Evolutionary conservation across 2,329 filamentous ascomycete genomes (phyloP), one percentile per base, ranked within the genome.

Genomic region (Tolypocladium guangdongense): DNA sequence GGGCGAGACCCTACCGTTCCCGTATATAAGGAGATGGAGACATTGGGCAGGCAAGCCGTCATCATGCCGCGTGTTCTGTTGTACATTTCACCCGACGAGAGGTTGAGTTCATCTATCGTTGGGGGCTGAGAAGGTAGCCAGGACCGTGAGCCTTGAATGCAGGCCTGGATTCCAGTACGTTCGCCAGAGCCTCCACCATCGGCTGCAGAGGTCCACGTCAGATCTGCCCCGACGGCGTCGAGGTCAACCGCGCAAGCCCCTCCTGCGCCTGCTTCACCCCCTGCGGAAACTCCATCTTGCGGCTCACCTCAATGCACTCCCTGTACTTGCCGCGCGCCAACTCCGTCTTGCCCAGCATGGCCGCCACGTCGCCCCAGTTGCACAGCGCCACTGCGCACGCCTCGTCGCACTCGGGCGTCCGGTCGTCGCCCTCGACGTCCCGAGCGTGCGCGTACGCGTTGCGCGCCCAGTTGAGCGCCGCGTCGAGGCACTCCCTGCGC

Each of bases 321-420:
- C 77, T 71, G 64, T 88, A 96, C 63, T 80, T 80, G 60, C 75
- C 77, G 61, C 78, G 77, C 2, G 92, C 90, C 59, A 87, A 78
- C 4, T 73, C 72, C 1, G 75, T 63, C 60, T 87, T 78, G 1
- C 86, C 85, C 55, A 84, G 71, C 79, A 93, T 84, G 59, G 87
- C 83, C 0, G 88, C 86, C 60, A 96, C 85, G 62, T 95, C 88
- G 27, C 84, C 92, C 52, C 96, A 79, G 65, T 95, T 95, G 68
- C 89, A 87, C n/a, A 88, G 83, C 8, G 91, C 87, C 7, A 86
- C 87, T 2, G 86, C 87, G 63, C 91, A 96, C 1, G 86, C 88
- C 53, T 86, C 69, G 66, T 95, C 90, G 64, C 92, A 96, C 64
- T 95, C 89, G 50, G 84, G 77, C 2, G 83, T 88, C 41, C 88